Evolutionary conservation across 73 alveolate species (phyloP).

Genomic region (Durusdinium trenchii): DNA sequence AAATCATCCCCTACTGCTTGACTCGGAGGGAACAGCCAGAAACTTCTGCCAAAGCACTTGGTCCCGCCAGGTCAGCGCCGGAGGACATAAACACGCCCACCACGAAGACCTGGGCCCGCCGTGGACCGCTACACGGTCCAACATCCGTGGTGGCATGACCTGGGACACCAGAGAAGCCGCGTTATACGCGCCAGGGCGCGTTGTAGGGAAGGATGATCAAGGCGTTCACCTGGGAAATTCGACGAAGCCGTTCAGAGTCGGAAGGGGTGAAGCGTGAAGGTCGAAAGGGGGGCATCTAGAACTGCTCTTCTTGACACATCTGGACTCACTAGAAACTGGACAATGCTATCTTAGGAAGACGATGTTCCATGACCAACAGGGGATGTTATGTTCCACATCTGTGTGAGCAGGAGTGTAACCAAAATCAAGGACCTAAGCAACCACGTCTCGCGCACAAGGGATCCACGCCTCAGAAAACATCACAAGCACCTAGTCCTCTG

Average conservation of each 20-base stretch:
- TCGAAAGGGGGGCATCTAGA: background rate
- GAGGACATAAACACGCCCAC: slow-evolving; percentile 71
- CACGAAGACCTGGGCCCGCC: slow-evolving; percentile 14
- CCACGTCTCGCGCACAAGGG: too few relatives aligned
- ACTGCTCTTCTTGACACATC: background rate
- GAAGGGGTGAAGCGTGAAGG: background rate
- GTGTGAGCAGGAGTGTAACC: too few relatives aligned
- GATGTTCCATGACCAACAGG: too few relatives aligned
- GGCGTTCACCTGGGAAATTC: slow-evolving; percentile 26
- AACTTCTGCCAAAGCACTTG: background rate
- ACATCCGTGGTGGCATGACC: background rate
- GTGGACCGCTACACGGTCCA: background rate
- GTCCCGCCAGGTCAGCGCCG: slow-evolving; percentile 64
- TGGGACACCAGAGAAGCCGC: background rate
- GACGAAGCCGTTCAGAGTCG: too few relatives aligned
- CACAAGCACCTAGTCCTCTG: too few relatives aligned
- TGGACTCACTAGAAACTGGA: background rate
- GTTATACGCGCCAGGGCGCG: background rate
- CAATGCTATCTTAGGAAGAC: background rate
- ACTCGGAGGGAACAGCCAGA: background rate
- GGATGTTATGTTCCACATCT: too few relatives aligned
- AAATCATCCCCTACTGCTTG: background rate
- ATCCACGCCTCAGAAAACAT: too few relatives aligned
- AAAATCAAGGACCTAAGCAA: too few relatives aligned
- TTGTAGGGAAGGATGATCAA: slow-evolving; percentile 76